Base-by-base conservation (phyloP, 305 asterid species). In the Euphrasia arctica region DNA sequence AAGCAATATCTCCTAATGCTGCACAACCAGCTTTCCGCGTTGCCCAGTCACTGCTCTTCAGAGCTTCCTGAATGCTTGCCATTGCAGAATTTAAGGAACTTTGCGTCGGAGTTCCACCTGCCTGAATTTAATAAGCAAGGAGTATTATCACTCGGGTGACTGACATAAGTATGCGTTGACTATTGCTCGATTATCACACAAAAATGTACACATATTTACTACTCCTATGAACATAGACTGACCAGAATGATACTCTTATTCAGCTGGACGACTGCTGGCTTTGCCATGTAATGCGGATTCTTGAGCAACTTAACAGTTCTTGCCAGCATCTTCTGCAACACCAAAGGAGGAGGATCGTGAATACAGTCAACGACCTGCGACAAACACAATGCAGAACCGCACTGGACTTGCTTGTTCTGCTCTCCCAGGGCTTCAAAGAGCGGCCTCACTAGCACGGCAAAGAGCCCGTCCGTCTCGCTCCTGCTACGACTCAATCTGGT, bases 401-500 rank as follows among this genome's bases (percentile, higher is more conserved):
- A 77, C 69, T 93, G 98, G 77, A 88, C 80, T 15, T 86, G 86
- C 83, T 82, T 84, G 80, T 83, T 90, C 74, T 93, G 96, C 77
- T 93, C 98, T 47, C 96, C 97, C 70, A 93, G 67, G 54, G 95
- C 87, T 79, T 93, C 98, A 76, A 93, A 93, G 66, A 93, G 89
- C n/a, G 98, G 97, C 74, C 82, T 93, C 76, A 88, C 98, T 14
- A 93, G 73, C 60, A 82, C 75, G 61, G 85, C 76, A 63, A 93
- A 90, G 67, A 80, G 59, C 13, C 78, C 83, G 69, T 86, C 96
- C 43, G 72, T 79, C 58, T 82, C 95, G 62, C 72, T 71, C 67
- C 86, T 85, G 72, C 75, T 62, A 48, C 79, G 39, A 42, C 91
- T 83, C 75, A 93, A 72, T 75, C 79, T 90, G 57, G 95, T 77